Conservation (phyloP, 805 yeast species). For the Vanderwaltozyma yarrowii region DNA sequence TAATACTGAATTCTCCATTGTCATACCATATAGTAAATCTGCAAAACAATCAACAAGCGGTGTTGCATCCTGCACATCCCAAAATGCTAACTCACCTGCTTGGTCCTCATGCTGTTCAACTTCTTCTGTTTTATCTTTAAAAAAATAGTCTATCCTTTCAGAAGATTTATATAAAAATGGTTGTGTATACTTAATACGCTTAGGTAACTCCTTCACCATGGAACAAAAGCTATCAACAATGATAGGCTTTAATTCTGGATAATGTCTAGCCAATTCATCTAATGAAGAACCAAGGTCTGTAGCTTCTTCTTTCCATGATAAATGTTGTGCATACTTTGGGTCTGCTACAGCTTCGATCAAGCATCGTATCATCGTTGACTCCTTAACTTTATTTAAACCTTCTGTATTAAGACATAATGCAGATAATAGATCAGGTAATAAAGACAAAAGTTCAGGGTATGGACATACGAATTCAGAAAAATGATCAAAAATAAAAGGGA, state of each 20-base stretch:
- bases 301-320: conserved; percentile 44
- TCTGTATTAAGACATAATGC: conserved; percentile 71
- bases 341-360: conserved; percentile 44
- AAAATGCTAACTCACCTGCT: conserved; percentile 33
- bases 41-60: conserved; percentile 41
- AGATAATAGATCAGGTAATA: conserved; percentile 67
- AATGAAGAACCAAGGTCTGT: conserved; percentile 53
- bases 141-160: conserved; percentile 29
- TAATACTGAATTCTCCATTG: conserved; percentile 44
- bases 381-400: conserved; percentile 51
- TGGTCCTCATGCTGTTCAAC: conserved; percentile 35
- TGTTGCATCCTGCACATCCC: conserved; percentile 43
- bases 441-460: conserved; percentile 44
- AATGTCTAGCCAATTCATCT: conserved; percentile 78
- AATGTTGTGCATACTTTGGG: conserved; percentile 40
- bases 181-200: conserved; percentile 29
- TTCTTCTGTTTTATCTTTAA: conserved; percentile 36
- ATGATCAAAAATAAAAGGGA: conserved; percentile 51
- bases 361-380: conserved; percentile 30
- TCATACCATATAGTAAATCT: conserved; percentile 38
- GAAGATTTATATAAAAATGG: conserved; percentile 34
- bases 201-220: conserved; percentile 40
- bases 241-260: conserved; percentile 56
- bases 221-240: conserved; percentile 40
- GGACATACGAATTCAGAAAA: conserved; percentile 48